Percentiles rank a stretch among this genome's conserved stretches.
phyloP scores from a whole-genome alignment of 139 green algal species.

The Spirogloea muscicola region DNA sequence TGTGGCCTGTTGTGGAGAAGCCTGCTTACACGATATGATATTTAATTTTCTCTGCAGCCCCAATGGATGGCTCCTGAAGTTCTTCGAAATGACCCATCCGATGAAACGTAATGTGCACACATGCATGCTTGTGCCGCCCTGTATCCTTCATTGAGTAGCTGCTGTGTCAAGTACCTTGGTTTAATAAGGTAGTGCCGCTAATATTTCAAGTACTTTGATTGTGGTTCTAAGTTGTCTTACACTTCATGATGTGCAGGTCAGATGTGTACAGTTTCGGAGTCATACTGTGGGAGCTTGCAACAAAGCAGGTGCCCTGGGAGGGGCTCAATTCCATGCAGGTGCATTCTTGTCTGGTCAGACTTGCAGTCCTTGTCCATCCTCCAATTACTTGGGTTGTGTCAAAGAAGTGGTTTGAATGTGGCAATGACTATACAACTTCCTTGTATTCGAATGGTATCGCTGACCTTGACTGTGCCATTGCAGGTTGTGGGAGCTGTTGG shows the following conservation, averaged over 20 bases:
- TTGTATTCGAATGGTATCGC: too few relatives aligned
- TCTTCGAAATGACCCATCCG: constrained; percentile 53
- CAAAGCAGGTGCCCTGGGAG: constrained; percentile 73
- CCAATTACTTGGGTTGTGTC: too few relatives aligned
- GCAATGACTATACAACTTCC: too few relatives aligned
- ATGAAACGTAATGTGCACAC: constrained; percentile 83
- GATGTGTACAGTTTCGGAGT: constrained; percentile 82
- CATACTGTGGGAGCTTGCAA: constrained; percentile 88
- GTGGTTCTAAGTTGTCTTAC: background rate
- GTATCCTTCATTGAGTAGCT: too few relatives aligned
- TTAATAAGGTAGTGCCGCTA: too few relatives aligned
- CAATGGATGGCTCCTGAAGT: constrained; percentile 84
- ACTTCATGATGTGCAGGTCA: constrained; percentile 31
- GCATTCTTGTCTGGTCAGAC: too few relatives aligned
- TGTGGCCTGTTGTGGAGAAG: too few relatives aligned
- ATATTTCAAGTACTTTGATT: background rate
- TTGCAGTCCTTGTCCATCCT: too few relatives aligned
- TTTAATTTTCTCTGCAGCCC: constrained; percentile 39
- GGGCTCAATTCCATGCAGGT: constrained; percentile 64
- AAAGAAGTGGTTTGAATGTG: too few relatives aligned
- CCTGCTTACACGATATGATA: background rate
- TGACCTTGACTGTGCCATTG: background rate
- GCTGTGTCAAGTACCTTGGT: too few relatives aligned
- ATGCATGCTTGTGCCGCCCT: too few relatives aligned
- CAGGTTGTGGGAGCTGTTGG: constrained; percentile 23